Evolutionary conservation across 2,329 filamentous ascomycete species (phyloP), one percentile per base, ranked within the genome.

Genomic region (Alternaria arbusti): DNA sequence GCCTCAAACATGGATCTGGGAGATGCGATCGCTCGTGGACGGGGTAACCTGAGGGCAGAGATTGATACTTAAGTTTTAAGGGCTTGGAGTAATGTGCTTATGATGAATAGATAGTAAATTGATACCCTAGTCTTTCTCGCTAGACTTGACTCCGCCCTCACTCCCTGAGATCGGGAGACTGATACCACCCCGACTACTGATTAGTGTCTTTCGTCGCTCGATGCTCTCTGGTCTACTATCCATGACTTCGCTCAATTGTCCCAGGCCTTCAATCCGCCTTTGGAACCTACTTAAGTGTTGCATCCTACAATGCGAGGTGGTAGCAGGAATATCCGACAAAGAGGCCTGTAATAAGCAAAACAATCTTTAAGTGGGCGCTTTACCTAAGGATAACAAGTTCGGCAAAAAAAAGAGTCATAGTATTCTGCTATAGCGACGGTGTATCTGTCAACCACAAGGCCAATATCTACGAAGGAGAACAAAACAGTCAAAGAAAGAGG

Each of bases 11-110:
- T 74, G 67, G 67, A 74, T 44, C 22, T 77, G 23, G 74, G 75
- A 2, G 74, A 76, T 52, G 70, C 63, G n/a, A 71, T 77, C 59
- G 65, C 74, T 25, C 68, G 75, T 8, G 72, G 73, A n/a, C 65
- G 72, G n/a, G 63, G 66, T 6, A 67, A 69, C 12, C 64, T 67
- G 3, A 69, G 57, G 43, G 61, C 55, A 40, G 70, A 70, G 25
- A 46, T 68, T 15, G 69, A 74, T 55, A 51, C 60, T 49, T 74
- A 51, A 57, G 32, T 5, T 10, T 22, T 28, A 7, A 26, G 10
- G 1, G 20, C 22, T 6, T 12, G 12, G 11, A 13, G 13, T 6
- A 9, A 30, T 26, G n/a, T 23, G 25, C 44, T 62, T 32, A n/a
- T 49, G 15, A 26, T 25, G 17, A 49, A 23, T 22, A 22, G 25